Evolutionary conservation across 1,139 yeast species (phyloP).

Genomic region (Suhomyces kunorum): DNA sequence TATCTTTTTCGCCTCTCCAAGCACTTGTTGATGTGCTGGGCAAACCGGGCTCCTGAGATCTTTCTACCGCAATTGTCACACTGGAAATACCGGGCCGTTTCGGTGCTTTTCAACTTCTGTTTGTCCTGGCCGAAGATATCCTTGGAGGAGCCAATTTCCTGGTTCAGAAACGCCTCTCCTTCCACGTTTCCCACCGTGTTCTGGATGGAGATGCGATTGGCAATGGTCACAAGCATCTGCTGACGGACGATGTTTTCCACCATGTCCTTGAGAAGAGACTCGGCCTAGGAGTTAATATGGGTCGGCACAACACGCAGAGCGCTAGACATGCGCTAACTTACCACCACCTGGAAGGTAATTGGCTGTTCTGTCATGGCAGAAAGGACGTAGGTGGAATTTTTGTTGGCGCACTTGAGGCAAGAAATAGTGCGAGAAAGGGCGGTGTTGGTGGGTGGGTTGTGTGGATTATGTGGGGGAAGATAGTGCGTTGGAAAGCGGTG

Average conservation of each 20-base stretch:
- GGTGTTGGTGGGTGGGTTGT: too few relatives aligned
- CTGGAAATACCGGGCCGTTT: constrained; percentile 57
- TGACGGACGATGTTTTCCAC: constrained; percentile 37
- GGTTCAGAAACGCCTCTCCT: constrained; percentile 12
- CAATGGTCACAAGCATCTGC: constrained; percentile 32
- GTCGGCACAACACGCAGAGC: neutral
- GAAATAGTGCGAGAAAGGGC: too few relatives aligned
- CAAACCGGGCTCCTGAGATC: constrained; percentile 88
- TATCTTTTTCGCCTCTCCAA: constrained; percentile 44
- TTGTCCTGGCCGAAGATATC: constrained; percentile 49
- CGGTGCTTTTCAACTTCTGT: constrained; percentile 39
- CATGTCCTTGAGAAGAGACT: constrained; percentile 34
- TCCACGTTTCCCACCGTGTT: constrained; percentile 20
- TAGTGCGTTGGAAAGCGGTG: too few relatives aligned
- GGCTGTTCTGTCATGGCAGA: constrained; percentile 20
- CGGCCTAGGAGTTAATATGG: constrained; percentile 21
- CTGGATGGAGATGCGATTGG: constrained; percentile 28
- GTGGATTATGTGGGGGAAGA: too few relatives aligned
- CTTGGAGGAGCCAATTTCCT: constrained; percentile 20
- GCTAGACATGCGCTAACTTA: constrained; percentile 13
- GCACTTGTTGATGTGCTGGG: constrained; percentile 90
- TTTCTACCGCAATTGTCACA: constrained; percentile 84
- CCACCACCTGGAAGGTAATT: constrained; percentile 20
- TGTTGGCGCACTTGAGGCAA: neutral
- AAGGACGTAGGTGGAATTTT: neutral